These are phyloP conservation scores for Cercis canadensis DNA, from an alignment of 306 rosid genomes.

Conservation along the genomic window DNA sequence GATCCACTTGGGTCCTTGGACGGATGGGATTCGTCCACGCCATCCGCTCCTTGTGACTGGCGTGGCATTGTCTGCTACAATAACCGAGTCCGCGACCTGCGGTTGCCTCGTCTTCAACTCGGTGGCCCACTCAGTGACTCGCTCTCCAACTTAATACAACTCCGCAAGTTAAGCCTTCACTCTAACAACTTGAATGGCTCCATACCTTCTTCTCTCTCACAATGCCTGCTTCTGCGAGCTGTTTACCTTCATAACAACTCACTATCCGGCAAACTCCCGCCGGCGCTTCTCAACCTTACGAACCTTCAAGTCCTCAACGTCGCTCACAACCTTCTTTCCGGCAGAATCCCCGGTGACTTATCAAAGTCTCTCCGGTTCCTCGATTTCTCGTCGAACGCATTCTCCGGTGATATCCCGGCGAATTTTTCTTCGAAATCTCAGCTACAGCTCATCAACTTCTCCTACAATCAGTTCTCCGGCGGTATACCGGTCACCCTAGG, in stretches of 20 bases:
- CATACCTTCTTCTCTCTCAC: constrained; percentile 69
- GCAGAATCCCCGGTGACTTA: constrained; percentile 42
- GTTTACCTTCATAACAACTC: constrained; percentile 72
- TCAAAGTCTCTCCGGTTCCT: constrained; percentile 55
- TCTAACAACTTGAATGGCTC: constrained; percentile 70
- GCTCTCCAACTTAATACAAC: constrained; percentile 51
- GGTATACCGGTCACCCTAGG: constrained; percentile 60
- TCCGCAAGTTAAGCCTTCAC: constrained; percentile 72
- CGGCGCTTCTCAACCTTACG: constrained; percentile 61
- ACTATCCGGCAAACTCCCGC: constrained; percentile 66
- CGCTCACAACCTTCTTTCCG: constrained; percentile 64
- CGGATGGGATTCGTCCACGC: constrained; percentile 66
- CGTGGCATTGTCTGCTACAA: constrained; percentile 62
- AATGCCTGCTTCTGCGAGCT: constrained; percentile 65
- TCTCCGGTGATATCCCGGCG: constrained; percentile 65
- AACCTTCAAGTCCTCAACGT: constrained; percentile 72
- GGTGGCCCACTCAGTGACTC: constrained; percentile 52
- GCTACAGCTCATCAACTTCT: constrained; percentile 65
- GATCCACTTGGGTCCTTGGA: constrained; percentile 70
- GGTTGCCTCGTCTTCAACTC: constrained; percentile 74
- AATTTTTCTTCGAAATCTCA: constrained; percentile 56
- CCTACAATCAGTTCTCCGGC: constrained; percentile 67
- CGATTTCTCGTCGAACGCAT: constrained; percentile 62
- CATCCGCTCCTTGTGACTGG: constrained; percentile 84
- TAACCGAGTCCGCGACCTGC: constrained; percentile 62